Base-by-base conservation (phyloP, 2,329 filamentous ascomycete species). In the Colletotrichum horii region DNA sequence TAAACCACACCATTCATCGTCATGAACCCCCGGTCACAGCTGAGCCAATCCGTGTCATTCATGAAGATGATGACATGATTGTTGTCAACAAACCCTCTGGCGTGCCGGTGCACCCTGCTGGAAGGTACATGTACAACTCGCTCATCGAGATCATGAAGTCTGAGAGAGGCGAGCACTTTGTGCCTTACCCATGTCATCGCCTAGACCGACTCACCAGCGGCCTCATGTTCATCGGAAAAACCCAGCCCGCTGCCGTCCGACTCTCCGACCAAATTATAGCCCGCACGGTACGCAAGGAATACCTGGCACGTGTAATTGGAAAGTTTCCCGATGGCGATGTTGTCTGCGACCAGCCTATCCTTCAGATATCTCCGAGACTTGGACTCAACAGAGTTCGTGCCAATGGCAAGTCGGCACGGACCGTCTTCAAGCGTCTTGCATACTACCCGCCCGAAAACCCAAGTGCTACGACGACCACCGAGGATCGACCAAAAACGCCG, bases 81-180 rank as follows among this genome's bases (percentile, higher is more conserved):
- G 96, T 98, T 77, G 98, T 99, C 83, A 96, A 98, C 87, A 99
- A 99, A 84, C 97, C 97, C 1, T 94, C 96, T 0, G 97, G 97
- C 8, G 93, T 99, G 55, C 97, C 97, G 0, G 97, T 99, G 0
- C 97, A 99, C 83, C 95, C 97, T 8, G 96, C 97, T 1, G 97
- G 97, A 8, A 93, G 97, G 65, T 99, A 99, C 88, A 96, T 96
- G 83, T 98, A 94, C 88, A 99, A 99, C 86, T 96, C 95, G 1
- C 91, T 99, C 61, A 91, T 98, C 52, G 96, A 98, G 87, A 98
- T 99, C 79, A 93, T 99, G 91, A 93, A 94, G 79, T 91, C 94
- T 4, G 94, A 98, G 81, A 87, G 92, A 48, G 88, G 89, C 0
- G 83, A 84, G 26, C 83, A 85, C 32, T 93, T 91, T 82, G 83